A percentile compares a stretch with the other conserved stretches of the same genome.
phyloP scores from a whole-genome alignment of 129 eudicot species.

The Tagetes patula region DNA sequence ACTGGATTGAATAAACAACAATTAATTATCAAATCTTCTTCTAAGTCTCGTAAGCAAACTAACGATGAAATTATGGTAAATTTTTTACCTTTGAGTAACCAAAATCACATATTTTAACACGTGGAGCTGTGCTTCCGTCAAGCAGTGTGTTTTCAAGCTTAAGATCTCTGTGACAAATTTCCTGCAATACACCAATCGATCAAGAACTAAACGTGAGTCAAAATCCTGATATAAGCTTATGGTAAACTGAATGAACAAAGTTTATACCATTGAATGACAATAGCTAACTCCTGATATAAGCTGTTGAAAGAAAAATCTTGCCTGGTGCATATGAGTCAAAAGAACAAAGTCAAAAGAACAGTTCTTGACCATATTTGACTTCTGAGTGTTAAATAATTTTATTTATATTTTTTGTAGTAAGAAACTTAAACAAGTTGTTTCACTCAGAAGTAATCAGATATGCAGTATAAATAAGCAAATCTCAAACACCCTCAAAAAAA shows the following conservation, averaged over 20 bases:
- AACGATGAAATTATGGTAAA: background rate
- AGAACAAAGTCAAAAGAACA: background rate
- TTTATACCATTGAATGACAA: slow-evolving; percentile 72
- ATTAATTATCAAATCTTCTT: background rate
- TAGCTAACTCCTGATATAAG: slow-evolving; percentile 83
- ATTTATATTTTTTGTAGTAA: background rate
- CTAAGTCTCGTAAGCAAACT: background rate
- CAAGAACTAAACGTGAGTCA: slow-evolving; percentile 2
- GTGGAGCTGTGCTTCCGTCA: slow-evolving; percentile 74
- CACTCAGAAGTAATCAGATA: background rate
- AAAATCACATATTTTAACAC: slow-evolving; percentile 79
- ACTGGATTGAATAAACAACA: slow-evolving; percentile 40
- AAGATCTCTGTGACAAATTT: slow-evolving; percentile 76
- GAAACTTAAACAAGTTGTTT: background rate
- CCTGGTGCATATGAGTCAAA: slow-evolving; percentile 35
- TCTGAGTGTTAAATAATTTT: slow-evolving; percentile 12
- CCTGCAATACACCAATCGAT: slow-evolving; percentile 33
- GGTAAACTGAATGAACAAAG: background rate
- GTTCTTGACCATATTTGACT: background rate
- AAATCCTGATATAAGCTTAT: no score
- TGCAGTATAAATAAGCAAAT: no score
- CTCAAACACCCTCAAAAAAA: background rate
- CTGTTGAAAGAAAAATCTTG: slow-evolving; percentile 80
- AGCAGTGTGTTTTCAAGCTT: slow-evolving; percentile 74
- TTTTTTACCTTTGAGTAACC: slow-evolving; percentile 69